Base-by-base conservation (phyloP, 805 yeast species). In the Kodamaea jinghongensis region DNA sequence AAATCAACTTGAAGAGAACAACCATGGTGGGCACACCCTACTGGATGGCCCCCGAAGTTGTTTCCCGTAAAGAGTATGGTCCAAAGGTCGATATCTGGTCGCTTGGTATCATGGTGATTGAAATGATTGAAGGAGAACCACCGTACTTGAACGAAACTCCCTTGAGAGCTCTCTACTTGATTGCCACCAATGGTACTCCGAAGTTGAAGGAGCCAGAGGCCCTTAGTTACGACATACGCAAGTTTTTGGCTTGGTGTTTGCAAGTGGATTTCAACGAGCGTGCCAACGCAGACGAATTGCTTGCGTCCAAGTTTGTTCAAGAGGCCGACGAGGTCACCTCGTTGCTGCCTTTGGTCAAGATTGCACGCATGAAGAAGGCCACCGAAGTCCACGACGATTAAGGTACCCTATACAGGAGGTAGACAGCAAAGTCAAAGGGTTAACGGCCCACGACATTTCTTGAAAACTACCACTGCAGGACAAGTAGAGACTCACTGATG, bases 11-110 rank as follows among this genome's bases (percentile, higher is more conserved):
- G 40, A 90, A 91, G 61, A 80, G 99, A 60, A 89, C 96, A 3
- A 93, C 99, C 4, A 88, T 93, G 96, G 99, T 93, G 12, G 99
- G 99, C 11, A 93, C 99, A 0, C 99, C 99, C 10, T 93, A 93
- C 61, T 93, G 99, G 99, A 93, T 93, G 99, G 99, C 99, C 0
- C 99, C 99, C 1, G 99, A 93, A 61, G 96, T 93, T 39, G 96
- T 93, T 17, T 80, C 90, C 13, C 79, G 95, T 51, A 90, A 89
- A 60, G 96, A 90, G 56, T 93, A 93, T 58, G 99, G 95, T 26
- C 93, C 95, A 34, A 90, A 93, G 59, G 96, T 93, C 31, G 99
- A 93, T 65, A 83, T 93, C 36, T 93, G 99, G 99, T 88, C 96
- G 6, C 67, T 93, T 46, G 99, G 99, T 49, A 93, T 93, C 49